Percentiles rank a stretch among this genome's conserved stretches.
phyloP scores from a whole-genome alignment of 164 flowering plant genomes.

The Chloranthus sessilifolius region DNA sequence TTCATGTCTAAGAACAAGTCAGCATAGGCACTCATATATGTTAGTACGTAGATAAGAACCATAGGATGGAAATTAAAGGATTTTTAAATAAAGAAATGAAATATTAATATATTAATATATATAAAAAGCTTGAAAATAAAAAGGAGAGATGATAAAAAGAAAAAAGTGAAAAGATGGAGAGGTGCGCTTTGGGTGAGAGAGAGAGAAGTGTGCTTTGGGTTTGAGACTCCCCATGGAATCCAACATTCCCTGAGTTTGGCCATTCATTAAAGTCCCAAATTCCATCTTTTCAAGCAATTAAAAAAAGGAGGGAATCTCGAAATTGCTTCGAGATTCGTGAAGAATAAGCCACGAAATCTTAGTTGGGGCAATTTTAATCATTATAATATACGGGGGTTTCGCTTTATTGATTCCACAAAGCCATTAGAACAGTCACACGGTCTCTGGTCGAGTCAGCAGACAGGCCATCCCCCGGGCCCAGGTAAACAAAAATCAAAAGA shows the following conservation, averaged over 20 bases:
- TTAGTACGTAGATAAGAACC: no score
- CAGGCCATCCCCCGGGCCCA: conserved; percentile 43
- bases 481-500: conserved; percentile 26
- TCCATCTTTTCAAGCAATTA: conserved; percentile 14
- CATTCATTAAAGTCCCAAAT: conserved; percentile 52
- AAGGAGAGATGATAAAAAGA: conserved; percentile 10
- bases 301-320: conserved; percentile 58
- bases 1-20: no score
- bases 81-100: no score
- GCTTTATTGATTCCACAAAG: conserved; percentile 43
- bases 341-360: conserved; percentile 19
- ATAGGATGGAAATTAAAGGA: no score
- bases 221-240: conserved; percentile 41
- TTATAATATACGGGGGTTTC: conserved; percentile 6
- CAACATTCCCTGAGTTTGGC: conserved; percentile 72
- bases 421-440: conserved; percentile 21
- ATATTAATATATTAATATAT: no score
- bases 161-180: neutral
- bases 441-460: conserved; percentile 23
- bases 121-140: no score
- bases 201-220: neutral
- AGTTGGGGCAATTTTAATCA: conserved; percentile 13
- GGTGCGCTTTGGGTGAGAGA: no score
- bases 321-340: conserved; percentile 26
- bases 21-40: no score